Evolutionary conservation across 2,329 filamentous ascomycete species (phyloP), one percentile per base, ranked within the genome.

Genomic region (Trichophyton benhamiae): DNA sequence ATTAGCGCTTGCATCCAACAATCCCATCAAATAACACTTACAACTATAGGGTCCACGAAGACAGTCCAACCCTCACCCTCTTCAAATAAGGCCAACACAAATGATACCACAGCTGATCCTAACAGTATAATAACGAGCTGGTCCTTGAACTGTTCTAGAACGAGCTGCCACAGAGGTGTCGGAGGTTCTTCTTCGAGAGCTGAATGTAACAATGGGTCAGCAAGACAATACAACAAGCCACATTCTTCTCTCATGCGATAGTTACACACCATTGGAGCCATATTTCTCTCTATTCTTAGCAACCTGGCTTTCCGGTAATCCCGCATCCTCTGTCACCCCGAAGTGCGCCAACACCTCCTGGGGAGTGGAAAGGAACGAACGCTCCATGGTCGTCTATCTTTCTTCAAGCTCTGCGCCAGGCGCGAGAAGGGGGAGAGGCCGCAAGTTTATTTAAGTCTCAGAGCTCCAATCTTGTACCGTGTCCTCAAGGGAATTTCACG

Each of bases 81-180:
- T 73, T 99, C 94, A 68, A 99, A 91, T 11, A 99, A 81, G 27
- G 94, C 94, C 64, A 99, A 80, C 27, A 91, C 85, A 72, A 99
- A 97, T 1, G 94, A 97, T 41, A 99, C 87, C 20, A 87, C 90
- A 9, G 94, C 94, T 42, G 92, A 97, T 60, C 85, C 94, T 58
- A 99, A 83, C 22, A 99, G 82, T 68, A 99, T 99, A 60, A 99
- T 83, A 67, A 99, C 94, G 57, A 99, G 84, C 76, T 99, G 94
- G 73, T 99, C 94, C 77, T 99, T 96, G 82, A 99, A 99, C 75
- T 99, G 94, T 77, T 99, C 94, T 63, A 99, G 82, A 61, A 99
- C 89, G 65, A 99, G 86, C 77, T 97, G 84, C 94, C 92, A 99
- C 57, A 99, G 74, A 44, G 94, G 94, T 36, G 94, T 99, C 2